Base-by-base conservation (phyloP, 192 early-diverging fungal genomes). In the Haplosporangium gracile region DNA sequence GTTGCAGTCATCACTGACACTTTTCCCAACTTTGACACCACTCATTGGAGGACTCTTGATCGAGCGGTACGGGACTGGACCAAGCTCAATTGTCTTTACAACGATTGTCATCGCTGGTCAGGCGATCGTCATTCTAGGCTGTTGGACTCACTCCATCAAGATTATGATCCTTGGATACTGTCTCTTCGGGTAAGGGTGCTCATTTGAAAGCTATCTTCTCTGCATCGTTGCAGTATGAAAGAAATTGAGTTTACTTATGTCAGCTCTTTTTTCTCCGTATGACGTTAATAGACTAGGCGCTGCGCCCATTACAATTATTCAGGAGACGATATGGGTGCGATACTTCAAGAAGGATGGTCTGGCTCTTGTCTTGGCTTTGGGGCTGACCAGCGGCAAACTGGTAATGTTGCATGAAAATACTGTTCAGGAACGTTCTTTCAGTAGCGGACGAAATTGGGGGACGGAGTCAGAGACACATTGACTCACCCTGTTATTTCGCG, bases 241-340 rank as follows among this genome's bases (percentile, higher is more conserved):
- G n/a, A 8, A 63, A 63, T 32, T 29, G 60, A 65, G 60, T 65
- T 65, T 65, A 32, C 29, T 32, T 10, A 65, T 32, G 29, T 9
- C 8, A 83, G 45, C 53, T 90, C 77, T 57, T 86, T 68, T 88
- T 94, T 5, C 74, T 81, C 16, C 91, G 91, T 8, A 89, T 90
- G 45, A 85, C 90, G 24, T 83, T 93, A n/a, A 88, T 72, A 94
- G 95, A 18, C 91, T 95, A 7, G 95, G 95, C 22, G 93, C 92
- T 20, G 94, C 93, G 5, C 92, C 94, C n/a, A 93, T 96, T 60
- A 92, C 93, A 0, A 94, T 95, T 53, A 93, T 95, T n/a, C 95
- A 96, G 85, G 94, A 96, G 76, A 96, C 94, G 7, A 96, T 96
- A 13, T 88, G 95, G 29, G 92, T 93, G 32, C 94, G 94, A 90